Conservation (phyloP, 169 alveolate species). For the Cryptosporidium bovis region DNA sequence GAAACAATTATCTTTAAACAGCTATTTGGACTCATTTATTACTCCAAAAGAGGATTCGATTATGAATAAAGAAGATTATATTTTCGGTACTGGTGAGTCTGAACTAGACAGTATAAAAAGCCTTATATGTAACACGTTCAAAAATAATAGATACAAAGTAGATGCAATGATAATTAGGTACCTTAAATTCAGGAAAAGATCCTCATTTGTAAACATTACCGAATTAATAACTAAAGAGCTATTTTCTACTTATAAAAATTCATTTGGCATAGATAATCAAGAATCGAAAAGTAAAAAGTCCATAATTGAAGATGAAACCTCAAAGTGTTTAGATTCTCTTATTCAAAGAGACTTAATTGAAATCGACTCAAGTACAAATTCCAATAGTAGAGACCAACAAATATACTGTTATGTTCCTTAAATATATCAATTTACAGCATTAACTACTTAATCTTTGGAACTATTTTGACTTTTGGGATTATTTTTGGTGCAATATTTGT, state of each 20-base stretch:
- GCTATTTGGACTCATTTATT: slow-evolving; percentile 18
- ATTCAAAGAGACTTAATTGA: slow-evolving; percentile 47
- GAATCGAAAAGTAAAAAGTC: neutral
- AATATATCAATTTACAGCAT: neutral
- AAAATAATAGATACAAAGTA: slow-evolving; percentile 23
- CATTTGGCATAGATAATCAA: neutral
- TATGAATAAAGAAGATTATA: neutral
- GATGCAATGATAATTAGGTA: slow-evolving; percentile 58
- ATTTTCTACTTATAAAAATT: neutral
- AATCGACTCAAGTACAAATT: slow-evolving; percentile 2
- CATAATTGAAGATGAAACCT: slow-evolving; percentile 24
- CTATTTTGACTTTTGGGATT: slow-evolving; percentile 53
- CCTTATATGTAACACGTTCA: neutral
- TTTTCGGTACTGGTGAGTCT: neutral
- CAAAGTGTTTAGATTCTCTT: slow-evolving; percentile 23
- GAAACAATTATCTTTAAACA: neutral
- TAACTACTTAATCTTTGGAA: slow-evolving; percentile 20
- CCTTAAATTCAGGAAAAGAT: slow-evolving; percentile 20
- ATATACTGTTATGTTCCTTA: slow-evolving; percentile 52
- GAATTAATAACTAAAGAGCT: slow-evolving; percentile 40
- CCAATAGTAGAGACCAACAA: neutral
- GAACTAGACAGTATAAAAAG: slow-evolving; percentile 7
- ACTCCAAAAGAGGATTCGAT: slow-evolving; percentile 9
- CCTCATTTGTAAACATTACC: slow-evolving; percentile 4
- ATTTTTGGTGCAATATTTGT: slow-evolving; percentile 45